Evolutionary conservation across 805 yeast genomes (phyloP).

Genomic region (Teunomyces gatunensis): DNA sequence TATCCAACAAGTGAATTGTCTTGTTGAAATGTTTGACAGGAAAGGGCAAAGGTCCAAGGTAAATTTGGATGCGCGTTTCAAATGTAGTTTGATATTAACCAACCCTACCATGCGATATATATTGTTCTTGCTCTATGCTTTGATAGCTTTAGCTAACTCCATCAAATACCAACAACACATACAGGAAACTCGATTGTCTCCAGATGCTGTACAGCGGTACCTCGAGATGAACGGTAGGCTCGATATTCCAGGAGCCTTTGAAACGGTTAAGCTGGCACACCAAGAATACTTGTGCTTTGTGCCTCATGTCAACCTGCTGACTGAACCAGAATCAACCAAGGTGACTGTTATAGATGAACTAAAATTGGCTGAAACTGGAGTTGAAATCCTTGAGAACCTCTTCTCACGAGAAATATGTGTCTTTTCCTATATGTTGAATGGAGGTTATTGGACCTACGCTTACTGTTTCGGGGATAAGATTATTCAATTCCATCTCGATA

Average conservation of each 20-base stretch:
- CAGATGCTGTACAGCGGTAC: not conserved
- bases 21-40: too few relatives aligned
- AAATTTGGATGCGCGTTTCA: not conserved
- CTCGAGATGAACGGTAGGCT: not conserved
- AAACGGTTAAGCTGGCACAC: not conserved
- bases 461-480: conserved; percentile 49
- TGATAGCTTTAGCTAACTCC: not conserved
- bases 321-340: not conserved
- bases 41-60: too few relatives aligned
- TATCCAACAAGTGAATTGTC: too few relatives aligned
- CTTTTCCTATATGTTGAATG: conserved; percentile 22
- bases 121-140: not conserved
- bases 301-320: conserved; percentile 10
- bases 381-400: conserved; percentile 12
- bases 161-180: not conserved
- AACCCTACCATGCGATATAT: not conserved
- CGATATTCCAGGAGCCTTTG: not conserved
- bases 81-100: not conserved
- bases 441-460: conserved; percentile 56
- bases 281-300: conserved; percentile 19
- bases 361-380: conserved; percentile 17
- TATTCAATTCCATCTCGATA: conserved; percentile 46
- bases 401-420: conserved; percentile 22
- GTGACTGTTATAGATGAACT: conserved; percentile 1
- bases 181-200: not conserved